phyloP scores from a whole-genome alignment of 2,329 filamentous ascomycete genomes.

The Graphium sp. region DNA sequence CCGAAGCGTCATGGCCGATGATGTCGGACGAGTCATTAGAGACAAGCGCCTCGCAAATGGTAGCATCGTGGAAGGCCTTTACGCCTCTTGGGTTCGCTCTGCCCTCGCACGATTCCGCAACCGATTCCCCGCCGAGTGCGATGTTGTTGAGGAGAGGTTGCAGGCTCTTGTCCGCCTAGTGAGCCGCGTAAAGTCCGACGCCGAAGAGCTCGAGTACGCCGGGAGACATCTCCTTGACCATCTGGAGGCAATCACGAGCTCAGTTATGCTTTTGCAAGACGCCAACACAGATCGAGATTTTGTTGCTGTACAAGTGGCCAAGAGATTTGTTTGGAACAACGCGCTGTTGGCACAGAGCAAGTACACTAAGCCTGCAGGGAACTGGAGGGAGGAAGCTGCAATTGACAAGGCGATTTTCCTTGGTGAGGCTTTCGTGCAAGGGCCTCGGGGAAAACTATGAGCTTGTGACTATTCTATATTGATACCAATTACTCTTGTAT shows the following conservation, averaged over 20 bases:
- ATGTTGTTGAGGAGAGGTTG: no score
- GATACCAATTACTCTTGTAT: no score
- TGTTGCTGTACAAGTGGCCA: background rate
- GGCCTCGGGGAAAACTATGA: no score
- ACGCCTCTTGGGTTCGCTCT: background rate
- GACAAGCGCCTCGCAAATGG: conserved; percentile 1
- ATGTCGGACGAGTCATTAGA: background rate
- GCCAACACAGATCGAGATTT: conserved; percentile 1
- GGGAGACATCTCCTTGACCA: conserved; percentile 2
- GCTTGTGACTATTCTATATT: no score
- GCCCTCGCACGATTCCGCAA: background rate
- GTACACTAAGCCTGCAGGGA: no score
- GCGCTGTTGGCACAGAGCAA: no score
- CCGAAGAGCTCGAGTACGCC: conserved; percentile 1
- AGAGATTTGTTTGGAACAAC: conserved; percentile 1
- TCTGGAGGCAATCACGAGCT: conserved; percentile 1
- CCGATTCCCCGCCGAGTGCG: no score
- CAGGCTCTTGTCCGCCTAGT: background rate
- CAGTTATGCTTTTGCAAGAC: background rate
- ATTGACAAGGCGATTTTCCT: no score
- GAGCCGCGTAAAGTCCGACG: background rate
- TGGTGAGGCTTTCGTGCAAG: no score
- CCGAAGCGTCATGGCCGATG: background rate
- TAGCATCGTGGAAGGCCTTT: conserved; percentile 1
- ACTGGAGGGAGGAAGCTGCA: no score